Evolutionary conservation across 2,329 filamentous ascomycete genomes (phyloP).

Genomic region (Pseudogymnoascus sp.): DNA sequence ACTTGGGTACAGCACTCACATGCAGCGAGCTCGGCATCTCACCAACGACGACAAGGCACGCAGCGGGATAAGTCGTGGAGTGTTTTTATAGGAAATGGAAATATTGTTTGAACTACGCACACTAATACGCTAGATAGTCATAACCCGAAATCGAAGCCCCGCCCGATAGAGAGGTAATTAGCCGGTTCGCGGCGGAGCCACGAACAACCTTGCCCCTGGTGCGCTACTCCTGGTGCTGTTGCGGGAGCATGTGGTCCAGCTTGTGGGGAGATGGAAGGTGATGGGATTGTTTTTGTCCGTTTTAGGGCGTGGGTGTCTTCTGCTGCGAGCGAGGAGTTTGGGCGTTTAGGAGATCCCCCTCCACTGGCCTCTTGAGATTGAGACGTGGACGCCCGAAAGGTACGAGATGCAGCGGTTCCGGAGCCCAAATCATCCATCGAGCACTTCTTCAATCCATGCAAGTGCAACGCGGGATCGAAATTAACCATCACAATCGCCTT

Average conservation of each 20-base stretch:
- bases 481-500: conserved; percentile 36
- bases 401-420: background rate
- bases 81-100: background rate
- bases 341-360: background rate
- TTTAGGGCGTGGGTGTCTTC: background rate
- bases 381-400: background rate
- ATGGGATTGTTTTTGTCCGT: background rate
- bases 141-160: background rate
- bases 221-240: background rate
- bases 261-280: background rate
- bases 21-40: background rate
- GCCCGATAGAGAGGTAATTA: background rate
- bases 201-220: background rate
- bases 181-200: background rate
- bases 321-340: background rate
- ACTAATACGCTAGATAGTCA: background rate
- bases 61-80: background rate
- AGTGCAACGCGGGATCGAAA: conserved; percentile 35
- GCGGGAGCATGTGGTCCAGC: background rate
- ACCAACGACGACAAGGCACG: background rate
- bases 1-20: background rate
- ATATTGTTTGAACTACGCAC: background rate
- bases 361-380: background rate
- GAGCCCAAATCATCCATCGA: background rate
- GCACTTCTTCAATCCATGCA: conserved; percentile 27